Evolutionary conservation across 768 basidiomycete species (phyloP).

Genomic region (Termitomyces sp.): DNA sequence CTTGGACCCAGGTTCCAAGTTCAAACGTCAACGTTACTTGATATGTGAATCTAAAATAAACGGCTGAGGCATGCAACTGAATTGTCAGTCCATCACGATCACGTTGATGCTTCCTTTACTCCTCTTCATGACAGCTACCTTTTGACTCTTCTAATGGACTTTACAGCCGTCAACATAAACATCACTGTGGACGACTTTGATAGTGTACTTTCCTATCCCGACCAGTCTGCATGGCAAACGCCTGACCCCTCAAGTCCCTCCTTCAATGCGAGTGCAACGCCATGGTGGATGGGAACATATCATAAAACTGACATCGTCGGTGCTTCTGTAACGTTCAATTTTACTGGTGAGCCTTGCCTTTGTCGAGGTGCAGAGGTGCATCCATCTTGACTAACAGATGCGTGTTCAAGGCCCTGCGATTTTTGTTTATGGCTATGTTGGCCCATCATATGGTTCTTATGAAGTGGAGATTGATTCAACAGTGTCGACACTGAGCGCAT

Average conservation of each 20-base stretch:
- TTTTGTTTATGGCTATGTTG: slow-evolving; percentile 35
- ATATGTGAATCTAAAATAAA: neutral
- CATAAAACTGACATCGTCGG: slow-evolving; percentile 31
- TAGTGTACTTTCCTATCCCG: slow-evolving; percentile 32
- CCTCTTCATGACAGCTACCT: neutral
- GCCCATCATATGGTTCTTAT: slow-evolving; percentile 37
- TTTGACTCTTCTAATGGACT: slow-evolving; percentile 23
- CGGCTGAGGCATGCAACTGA: neutral
- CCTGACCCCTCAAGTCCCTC: slow-evolving; percentile 38
- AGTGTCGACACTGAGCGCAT: slow-evolving; percentile 24
- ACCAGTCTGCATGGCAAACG: slow-evolving; percentile 35
- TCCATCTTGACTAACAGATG: neutral
- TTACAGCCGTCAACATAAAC: slow-evolving; percentile 35
- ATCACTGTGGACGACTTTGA: slow-evolving; percentile 45
- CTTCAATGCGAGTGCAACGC: slow-evolving; percentile 26
- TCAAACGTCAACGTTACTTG: neutral
- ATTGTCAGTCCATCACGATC: neutral
- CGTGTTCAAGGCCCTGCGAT: slow-evolving; percentile 31
- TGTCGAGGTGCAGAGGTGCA: neutral
- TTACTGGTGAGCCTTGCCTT: slow-evolving; percentile 27
- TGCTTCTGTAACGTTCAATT: slow-evolving; percentile 33
- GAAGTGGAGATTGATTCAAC: slow-evolving; percentile 32
- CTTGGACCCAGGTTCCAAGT: no score
- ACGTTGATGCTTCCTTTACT: neutral
- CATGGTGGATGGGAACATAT: slow-evolving; percentile 39